Evolutionary conservation across 169 alveolate genomes (phyloP).

Genomic region (Plasmodium gonderi): DNA sequence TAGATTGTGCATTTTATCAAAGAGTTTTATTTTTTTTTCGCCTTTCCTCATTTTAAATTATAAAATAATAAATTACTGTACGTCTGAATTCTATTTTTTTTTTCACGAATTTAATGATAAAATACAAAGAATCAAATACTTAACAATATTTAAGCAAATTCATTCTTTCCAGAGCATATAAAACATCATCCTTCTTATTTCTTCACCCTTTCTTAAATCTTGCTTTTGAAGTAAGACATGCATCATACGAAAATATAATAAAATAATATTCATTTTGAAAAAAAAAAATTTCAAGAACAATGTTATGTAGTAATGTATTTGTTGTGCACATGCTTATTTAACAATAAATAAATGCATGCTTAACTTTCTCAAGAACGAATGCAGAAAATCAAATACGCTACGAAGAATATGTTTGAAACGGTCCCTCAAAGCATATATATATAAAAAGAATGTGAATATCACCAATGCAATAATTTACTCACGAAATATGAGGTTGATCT

Average conservation of each 20-base stretch:
- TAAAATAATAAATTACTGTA: background rate
- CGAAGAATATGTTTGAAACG: background rate
- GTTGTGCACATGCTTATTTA: background rate
- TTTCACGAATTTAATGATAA: background rate
- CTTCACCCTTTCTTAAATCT: background rate
- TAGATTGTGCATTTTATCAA: no score
- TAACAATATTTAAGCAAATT: background rate
- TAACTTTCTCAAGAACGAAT: background rate
- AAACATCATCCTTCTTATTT: background rate
- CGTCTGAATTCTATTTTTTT: background rate
- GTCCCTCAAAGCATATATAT: background rate
- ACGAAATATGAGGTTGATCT: background rate
- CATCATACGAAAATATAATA: background rate
- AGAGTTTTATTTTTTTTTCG: background rate
- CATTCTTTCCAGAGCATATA: background rate
- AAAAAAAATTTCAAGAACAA: background rate
- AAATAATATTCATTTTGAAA: background rate
- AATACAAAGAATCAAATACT: background rate
- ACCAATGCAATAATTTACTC: background rate
- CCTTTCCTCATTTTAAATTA: no score
- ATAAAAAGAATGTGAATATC: background rate
- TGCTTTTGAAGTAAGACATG: background rate
- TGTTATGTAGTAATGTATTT: background rate
- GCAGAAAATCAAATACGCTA: background rate
- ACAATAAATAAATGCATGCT: background rate